Evolutionary conservation across 2,329 filamentous ascomycete genomes (phyloP).

Genomic region (Blastomyces emzantsi): DNA sequence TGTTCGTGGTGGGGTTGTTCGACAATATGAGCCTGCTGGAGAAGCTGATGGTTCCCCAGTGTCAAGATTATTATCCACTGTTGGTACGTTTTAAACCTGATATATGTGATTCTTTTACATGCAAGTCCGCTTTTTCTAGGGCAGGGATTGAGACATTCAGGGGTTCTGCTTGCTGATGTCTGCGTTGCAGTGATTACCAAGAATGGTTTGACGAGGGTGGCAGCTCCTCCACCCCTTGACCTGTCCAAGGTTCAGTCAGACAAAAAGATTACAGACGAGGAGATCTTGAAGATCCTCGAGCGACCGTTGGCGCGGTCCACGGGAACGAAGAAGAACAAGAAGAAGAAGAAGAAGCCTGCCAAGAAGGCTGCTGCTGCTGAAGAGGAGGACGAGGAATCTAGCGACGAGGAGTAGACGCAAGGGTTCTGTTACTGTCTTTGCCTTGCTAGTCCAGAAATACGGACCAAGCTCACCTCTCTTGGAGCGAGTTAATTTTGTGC

Average conservation of each 20-base stretch:
- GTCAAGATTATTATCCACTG: slow-evolving; percentile 76
- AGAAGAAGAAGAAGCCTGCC: slow-evolving; percentile 70
- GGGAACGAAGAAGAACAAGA: slow-evolving; percentile 72
- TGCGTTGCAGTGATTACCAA: slow-evolving; percentile 72
- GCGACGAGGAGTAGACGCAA: slow-evolving; percentile 32
- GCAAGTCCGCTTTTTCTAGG: background rate
- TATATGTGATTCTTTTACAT: background rate
- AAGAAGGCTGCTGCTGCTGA: slow-evolving; percentile 36
- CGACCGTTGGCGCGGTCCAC: slow-evolving; percentile 61
- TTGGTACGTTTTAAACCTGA: slow-evolving; percentile 57
- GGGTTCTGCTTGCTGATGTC: background rate
- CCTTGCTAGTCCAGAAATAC: background rate
- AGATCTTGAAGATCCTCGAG: slow-evolving; percentile 89
- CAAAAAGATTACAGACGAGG: slow-evolving; percentile 96
- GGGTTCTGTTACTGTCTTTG: background rate
- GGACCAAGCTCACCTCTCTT: background rate
- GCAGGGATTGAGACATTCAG: background rate
- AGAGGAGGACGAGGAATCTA: slow-evolving; percentile 26
- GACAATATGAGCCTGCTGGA: slow-evolving; percentile 91
- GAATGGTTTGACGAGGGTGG: slow-evolving; percentile 85
- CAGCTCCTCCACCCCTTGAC: slow-evolving; percentile 66
- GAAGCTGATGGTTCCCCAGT: slow-evolving; percentile 85
- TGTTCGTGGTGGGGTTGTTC: slow-evolving; percentile 82
- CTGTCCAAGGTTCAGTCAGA: slow-evolving; percentile 79
- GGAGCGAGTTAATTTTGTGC: background rate